Evolutionary conservation across 2,329 filamentous ascomycete genomes (phyloP).

Genomic region (Ascochyta clinopodiicola): DNA sequence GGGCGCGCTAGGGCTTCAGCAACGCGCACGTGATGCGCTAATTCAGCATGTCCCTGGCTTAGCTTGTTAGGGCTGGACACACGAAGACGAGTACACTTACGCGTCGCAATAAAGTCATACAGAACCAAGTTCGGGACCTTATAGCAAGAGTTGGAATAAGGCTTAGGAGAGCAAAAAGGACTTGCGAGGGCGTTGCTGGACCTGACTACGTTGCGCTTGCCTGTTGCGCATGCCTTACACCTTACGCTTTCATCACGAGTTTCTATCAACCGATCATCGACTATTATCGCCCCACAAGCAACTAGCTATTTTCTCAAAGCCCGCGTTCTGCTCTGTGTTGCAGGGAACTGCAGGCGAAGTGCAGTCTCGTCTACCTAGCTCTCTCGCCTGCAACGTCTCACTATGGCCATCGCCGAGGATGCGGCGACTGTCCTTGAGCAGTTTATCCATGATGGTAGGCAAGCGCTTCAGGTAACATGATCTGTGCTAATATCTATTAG

Average conservation of each 20-base stretch:
- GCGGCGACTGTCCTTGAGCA: slow-evolving; percentile 77
- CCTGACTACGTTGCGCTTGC: not conserved
- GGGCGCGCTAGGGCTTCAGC: slow-evolving; percentile 29
- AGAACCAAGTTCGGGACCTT: not conserved
- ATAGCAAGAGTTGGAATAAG: not conserved
- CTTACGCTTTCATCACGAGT: not conserved
- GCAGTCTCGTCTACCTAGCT: not conserved
- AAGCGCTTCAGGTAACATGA: no score
- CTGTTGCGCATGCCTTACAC: not conserved
- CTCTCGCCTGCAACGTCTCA: not conserved
- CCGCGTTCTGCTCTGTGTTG: not conserved
- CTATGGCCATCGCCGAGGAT: slow-evolving; percentile 59
- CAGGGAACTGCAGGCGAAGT: not conserved
- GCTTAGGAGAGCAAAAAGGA: not conserved
- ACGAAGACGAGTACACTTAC: slow-evolving; percentile 6
- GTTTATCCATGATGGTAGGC: slow-evolving; percentile 70
- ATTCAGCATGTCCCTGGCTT: slow-evolving; percentile 2
- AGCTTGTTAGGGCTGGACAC: slow-evolving; percentile 11
- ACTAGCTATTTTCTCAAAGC: not conserved
- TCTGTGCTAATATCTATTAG: slow-evolving; percentile 44
- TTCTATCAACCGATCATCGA: not conserved
- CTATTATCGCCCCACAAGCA: not conserved
- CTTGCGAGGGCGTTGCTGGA: not conserved
- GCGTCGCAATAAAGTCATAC: not conserved
- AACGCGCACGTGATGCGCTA: slow-evolving; percentile 33